Evolutionary conservation across 257 asterid genomes (phyloP).

Genomic region (Penstemon newberryi): DNA sequence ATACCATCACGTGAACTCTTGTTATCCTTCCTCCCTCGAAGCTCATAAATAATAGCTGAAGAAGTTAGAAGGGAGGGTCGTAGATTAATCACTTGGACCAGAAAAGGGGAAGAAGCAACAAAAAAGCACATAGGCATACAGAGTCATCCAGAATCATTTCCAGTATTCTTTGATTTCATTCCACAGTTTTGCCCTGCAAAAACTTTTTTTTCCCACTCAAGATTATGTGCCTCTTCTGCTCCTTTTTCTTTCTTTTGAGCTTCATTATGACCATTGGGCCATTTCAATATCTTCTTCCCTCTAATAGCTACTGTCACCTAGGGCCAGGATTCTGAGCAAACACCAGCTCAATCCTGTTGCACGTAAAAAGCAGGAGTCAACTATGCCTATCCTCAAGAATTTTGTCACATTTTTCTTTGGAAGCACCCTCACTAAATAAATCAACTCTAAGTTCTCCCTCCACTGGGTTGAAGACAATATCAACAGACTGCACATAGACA

Average conservation of each 20-base stretch:
- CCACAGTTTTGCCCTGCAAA: conserved; percentile 61
- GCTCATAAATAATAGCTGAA: conserved; percentile 82
- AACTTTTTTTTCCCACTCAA: conserved; percentile 32
- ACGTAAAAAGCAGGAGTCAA: conserved; percentile 16
- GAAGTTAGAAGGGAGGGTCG: conserved; percentile 8
- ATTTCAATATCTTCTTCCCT: conserved; percentile 26
- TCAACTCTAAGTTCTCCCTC: conserved; percentile 91
- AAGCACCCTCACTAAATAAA: not conserved
- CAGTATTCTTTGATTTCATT: conserved; percentile 74
- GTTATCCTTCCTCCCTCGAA: conserved; percentile 73
- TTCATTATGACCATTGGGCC: conserved; percentile 4
- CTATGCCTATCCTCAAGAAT: conserved; percentile 11
- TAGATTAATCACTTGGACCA: conserved; percentile 16
- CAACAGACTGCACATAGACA: conserved; percentile 85
- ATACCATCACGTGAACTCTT: conserved; percentile 67
- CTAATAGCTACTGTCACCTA: conserved; percentile 89
- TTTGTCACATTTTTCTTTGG: not conserved
- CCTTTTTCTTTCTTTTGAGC: conserved; percentile 3
- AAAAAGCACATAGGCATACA: conserved; percentile 45
- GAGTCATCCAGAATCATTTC: conserved; percentile 83
- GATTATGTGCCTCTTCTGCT: conserved; percentile 4
- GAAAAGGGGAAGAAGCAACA: conserved; percentile 4
- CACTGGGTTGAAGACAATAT: conserved; percentile 68
- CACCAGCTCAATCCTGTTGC: conserved; percentile 92
- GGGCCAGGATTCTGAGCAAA: conserved; percentile 91